Conservation (phyloP, 106 monocot genomes). For the Dendrobium officinale region DNA sequence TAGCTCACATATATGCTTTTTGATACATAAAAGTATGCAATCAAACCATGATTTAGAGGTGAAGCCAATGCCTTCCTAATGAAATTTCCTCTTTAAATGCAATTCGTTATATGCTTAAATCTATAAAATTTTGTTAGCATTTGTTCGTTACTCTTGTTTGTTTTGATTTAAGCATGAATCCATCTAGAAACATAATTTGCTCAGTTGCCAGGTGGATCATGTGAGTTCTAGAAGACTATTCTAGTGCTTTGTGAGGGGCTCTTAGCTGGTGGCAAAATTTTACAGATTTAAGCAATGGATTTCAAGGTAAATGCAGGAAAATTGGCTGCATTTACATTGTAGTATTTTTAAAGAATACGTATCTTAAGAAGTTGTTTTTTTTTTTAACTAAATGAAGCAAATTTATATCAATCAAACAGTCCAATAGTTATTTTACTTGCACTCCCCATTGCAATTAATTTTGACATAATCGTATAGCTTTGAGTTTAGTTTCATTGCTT, state of each 20-base stretch:
- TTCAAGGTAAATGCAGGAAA: neutral
- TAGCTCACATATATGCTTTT: slow-evolving; percentile 54
- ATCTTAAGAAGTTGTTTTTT: neutral
- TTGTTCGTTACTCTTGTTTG: neutral
- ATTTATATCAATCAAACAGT: neutral
- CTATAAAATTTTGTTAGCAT: neutral
- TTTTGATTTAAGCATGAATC: neutral
- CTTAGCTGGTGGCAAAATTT: neutral
- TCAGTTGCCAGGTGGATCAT: neutral
- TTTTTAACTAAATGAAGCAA: neutral
- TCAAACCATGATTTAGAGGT: slow-evolving; percentile 58
- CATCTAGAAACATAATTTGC: neutral
- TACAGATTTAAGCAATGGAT: neutral
- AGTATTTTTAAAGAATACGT: neutral
- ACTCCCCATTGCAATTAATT: neutral
- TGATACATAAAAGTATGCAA: slow-evolving; percentile 54
- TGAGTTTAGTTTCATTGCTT: neutral
- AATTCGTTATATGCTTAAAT: neutral
- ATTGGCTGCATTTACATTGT: neutral
- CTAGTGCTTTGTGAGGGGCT: neutral
- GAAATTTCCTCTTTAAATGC: neutral
- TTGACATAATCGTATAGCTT: neutral
- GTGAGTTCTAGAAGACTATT: neutral
- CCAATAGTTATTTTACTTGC: neutral
- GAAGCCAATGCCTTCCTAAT: neutral